Percentiles rank a stretch among this genome's conserved stretches.
Conservation (phyloP, 2,329 filamentous ascomycete genomes). For the Fusarium caatingaense region DNA sequence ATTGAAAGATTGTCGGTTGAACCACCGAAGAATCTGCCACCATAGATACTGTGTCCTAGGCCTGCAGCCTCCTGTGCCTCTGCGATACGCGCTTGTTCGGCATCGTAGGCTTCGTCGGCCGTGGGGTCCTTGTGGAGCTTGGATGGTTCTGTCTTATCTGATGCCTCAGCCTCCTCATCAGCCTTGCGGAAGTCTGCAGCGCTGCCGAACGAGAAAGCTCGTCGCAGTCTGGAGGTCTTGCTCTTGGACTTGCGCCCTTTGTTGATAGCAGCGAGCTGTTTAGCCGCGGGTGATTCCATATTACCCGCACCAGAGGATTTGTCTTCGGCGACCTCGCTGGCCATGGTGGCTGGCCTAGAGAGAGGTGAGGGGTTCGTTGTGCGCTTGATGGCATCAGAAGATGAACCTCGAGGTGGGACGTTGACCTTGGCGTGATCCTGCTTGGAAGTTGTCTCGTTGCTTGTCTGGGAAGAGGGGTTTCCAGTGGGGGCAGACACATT, state of each 20-base stretch:
- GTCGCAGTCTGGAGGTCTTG: constrained; percentile 86
- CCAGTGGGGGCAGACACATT: constrained; percentile 63
- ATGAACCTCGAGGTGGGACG: constrained; percentile 71
- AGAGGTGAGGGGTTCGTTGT: constrained; percentile 76
- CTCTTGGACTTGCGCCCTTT: constrained; percentile 81
- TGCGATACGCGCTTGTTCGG: constrained; percentile 91
- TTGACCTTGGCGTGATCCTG: constrained; percentile 68
- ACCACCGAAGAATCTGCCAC: constrained; percentile 84
- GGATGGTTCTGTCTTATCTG: constrained; percentile 52
- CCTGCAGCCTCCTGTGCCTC: constrained; percentile 92
- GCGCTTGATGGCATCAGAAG: constrained; percentile 74
- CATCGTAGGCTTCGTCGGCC: constrained; percentile 76
- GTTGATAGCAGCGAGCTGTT: constrained; percentile 87
- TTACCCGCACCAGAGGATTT: constrained; percentile 55
- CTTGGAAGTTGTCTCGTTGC: constrained; percentile 60
- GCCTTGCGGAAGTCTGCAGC: constrained; percentile 88
- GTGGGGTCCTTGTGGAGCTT: constrained; percentile 75
- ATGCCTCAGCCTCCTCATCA: constrained; percentile 66
- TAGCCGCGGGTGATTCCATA: constrained; percentile 76
- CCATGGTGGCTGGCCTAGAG: constrained; percentile 76
- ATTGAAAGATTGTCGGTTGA: constrained; percentile 96
- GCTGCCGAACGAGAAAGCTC: constrained; percentile 97
- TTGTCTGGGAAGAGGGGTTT: constrained; percentile 63
- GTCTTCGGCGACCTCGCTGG: constrained; percentile 61
- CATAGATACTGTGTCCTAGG: constrained; percentile 93